phyloP scores from a whole-genome alignment of 176 grass and related monocot genomes.

The Carex pumila region DNA sequence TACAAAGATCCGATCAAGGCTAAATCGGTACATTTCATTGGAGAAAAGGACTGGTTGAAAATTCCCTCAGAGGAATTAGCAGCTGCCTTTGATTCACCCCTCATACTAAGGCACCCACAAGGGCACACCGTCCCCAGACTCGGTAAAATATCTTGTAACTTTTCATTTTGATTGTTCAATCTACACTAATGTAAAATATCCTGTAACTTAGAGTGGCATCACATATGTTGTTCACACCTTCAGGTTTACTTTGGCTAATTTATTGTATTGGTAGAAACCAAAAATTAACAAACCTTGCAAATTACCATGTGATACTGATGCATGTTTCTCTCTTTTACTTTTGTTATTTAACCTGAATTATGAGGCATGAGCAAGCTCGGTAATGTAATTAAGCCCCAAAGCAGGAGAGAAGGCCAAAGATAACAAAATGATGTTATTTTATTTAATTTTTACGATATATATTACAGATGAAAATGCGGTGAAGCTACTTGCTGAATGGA shows the following conservation, averaged over 20 bases:
- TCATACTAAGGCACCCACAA: conserved; percentile 76
- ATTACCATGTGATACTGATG: not conserved
- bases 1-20: conserved; percentile 57
- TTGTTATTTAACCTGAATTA: not conserved
- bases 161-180: not conserved
- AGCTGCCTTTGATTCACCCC: conserved; percentile 60
- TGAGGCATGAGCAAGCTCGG: not conserved
- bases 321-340: not conserved
- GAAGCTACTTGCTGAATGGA: conserved; percentile 61
- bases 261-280: not conserved
- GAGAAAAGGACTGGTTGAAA: conserved; percentile 96
- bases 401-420: not conserved
- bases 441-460: not conserved
- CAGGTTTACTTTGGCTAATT: not conserved
- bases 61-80: conserved; percentile 73
- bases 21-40: conserved; percentile 84
- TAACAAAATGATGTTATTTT: not conserved
- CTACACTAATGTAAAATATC: not conserved
- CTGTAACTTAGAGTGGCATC: not conserved
- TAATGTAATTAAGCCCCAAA: not conserved
- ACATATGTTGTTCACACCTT: not conserved
- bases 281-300: not conserved
- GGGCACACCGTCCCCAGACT: conserved; percentile 90
- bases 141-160: conserved; percentile 26
- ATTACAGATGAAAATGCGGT: conserved; percentile 37